Evolutionary conservation across 352 stramenopile species (phyloP).

Genomic region (Globisporangium recalcitrans): DNA sequence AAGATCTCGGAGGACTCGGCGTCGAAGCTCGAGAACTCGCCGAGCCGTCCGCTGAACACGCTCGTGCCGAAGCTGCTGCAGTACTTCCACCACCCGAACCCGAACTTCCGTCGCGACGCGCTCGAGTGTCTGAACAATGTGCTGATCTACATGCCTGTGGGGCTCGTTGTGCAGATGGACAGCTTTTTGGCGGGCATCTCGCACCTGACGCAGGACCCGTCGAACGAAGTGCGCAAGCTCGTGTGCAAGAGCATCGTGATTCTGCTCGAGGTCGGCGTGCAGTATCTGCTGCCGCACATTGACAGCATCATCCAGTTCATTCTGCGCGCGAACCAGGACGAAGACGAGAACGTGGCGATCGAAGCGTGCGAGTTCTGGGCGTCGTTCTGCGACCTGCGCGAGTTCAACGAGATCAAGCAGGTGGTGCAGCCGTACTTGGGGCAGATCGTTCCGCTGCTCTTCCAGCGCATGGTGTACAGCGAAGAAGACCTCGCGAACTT

Average conservation of each 20-base stretch:
- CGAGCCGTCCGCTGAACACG: constrained; percentile 78
- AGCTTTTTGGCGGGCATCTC: constrained; percentile 87
- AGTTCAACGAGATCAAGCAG: constrained; percentile 90
- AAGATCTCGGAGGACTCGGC: constrained; percentile 91
- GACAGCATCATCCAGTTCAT: constrained; percentile 92
- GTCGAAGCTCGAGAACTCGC: constrained; percentile 85
- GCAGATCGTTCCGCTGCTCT: constrained; percentile 90
- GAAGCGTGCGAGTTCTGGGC: constrained; percentile 91
- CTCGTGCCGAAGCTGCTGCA: constrained; percentile 86
- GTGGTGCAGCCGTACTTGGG: constrained; percentile 79
- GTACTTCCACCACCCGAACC: constrained; percentile 84
- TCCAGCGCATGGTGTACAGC: constrained; percentile 95
- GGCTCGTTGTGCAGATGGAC: constrained; percentile 88
- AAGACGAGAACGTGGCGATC: constrained; percentile 80
- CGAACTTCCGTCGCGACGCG: constrained; percentile 74
- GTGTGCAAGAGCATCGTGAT: constrained; percentile 91
- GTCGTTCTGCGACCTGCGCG: constrained; percentile 84
- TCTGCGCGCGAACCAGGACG: constrained; percentile 80
- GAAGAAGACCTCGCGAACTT: constrained; percentile 89
- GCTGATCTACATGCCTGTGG: constrained; percentile 85
- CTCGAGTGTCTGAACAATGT: constrained; percentile 89
- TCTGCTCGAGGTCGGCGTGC: constrained; percentile 82
- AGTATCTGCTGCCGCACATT: constrained; percentile 87
- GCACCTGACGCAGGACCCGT: constrained; percentile 79
- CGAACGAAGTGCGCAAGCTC: constrained; percentile 73